Evolutionary conservation across 257 asterid genomes (phyloP), one percentile per base, ranked within the genome.

Genomic region (Anisodus tanguticus): DNA sequence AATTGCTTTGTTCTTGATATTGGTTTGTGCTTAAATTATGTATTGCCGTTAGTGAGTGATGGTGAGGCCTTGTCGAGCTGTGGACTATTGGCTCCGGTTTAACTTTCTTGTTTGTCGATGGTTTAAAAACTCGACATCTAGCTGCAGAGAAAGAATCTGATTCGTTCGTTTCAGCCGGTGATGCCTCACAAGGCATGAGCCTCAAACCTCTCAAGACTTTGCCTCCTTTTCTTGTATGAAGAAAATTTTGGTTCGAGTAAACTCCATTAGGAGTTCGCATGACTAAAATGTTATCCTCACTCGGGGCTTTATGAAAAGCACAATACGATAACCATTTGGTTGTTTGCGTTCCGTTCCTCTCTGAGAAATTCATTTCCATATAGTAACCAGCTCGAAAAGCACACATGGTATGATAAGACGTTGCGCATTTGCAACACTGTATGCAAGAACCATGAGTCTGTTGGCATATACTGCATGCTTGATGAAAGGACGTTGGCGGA

Each of bases 371-470:
- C 84, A 81, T 41, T 81, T 81, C 84, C 84, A 81, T 63, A 16
- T n/a, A 63, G 17, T 19, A 81, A 22, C 84, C 84, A 19, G 63
- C 49, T 6, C 60, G 77, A 12, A 31, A 81, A 63, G 84, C 84
- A 62, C 84, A 81, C 4, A 19, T 63, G 9, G 72, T 45, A 8
- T 81, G 84, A 51, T 45, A 81, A 22, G 45, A 19, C 0, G 4
- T 5, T 17, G 62, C 13, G 77, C 84, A 81, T 63, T 81, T 81
- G 60, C 77, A 47, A 43, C 84, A 81, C 10, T 63, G 78, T 6
- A 81, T 51, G 22, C 77, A 81, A 8, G 84, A 60, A 10, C 84
- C 84, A 49, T 47, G 84, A 81, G 60, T 81, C 74, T 81, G 84
- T 13, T 81, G 58, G 6, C 84, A 81, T 17, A 81, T 63, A n/a